Evolutionary conservation across 148 eudicot species (phyloP).

Genomic region (Silene conica): DNA sequence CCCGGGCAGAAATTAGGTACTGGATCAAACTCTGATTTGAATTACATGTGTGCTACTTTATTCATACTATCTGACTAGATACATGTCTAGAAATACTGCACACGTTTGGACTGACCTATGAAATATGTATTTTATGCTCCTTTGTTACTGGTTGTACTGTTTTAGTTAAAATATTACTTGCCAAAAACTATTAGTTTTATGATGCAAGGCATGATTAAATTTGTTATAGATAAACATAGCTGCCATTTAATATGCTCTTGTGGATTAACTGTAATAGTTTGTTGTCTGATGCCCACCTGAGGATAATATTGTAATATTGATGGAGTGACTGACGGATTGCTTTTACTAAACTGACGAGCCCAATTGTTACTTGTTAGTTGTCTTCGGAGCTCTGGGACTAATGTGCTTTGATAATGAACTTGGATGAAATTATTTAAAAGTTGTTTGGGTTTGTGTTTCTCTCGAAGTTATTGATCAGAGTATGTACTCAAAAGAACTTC

Average conservation of each 20-base stretch:
- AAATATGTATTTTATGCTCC: background rate
- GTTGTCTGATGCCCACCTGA: background rate
- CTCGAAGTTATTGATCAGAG: background rate
- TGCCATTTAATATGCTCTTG: background rate
- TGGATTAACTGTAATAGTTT: background rate
- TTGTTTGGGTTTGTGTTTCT: background rate
- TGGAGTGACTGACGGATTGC: background rate
- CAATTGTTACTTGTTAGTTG: background rate
- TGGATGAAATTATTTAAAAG: background rate
- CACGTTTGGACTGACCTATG: constrained; percentile 4
- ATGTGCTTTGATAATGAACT: background rate
- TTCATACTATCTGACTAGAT: background rate
- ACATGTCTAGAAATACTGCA: background rate
- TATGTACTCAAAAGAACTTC: background rate
- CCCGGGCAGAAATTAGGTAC: constrained; percentile 75
- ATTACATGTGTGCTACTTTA: background rate
- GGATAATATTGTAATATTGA: background rate
- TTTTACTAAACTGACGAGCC: background rate
- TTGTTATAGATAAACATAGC: background rate
- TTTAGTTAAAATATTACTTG: background rate
- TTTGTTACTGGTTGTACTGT: background rate
- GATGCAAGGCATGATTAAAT: background rate
- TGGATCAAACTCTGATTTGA: constrained; percentile 11
- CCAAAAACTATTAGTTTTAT: background rate
- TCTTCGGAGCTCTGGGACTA: background rate